Percentiles rank a stretch among this genome's conserved stretches.
Conservation (phyloP, 1,139 yeast species). For the Yamadazyma friedrichii region DNA sequence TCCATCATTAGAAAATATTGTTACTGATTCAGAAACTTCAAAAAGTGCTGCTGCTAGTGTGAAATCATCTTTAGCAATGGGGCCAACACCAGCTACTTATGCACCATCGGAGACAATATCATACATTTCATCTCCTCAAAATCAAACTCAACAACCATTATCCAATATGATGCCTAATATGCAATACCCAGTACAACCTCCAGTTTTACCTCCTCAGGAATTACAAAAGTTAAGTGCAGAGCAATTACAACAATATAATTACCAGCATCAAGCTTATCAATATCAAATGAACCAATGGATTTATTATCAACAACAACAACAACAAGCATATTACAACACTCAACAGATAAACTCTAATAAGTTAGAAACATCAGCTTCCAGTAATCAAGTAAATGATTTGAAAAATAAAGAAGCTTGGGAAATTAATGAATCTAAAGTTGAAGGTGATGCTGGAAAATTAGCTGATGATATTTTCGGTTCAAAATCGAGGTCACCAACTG, state of each 20-base stretch:
- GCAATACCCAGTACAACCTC: constrained; percentile 19
- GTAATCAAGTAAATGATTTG: constrained; percentile 15
- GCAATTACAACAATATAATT: constrained; percentile 23
- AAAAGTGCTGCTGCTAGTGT: constrained; percentile 6
- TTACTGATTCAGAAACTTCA: constrained; percentile 15
- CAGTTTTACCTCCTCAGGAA: constrained; percentile 17
- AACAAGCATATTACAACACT: constrained; percentile 3
- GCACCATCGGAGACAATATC: not conserved
- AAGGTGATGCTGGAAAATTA: constrained; percentile 34
- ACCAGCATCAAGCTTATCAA: constrained; percentile 23
- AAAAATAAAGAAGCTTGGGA: constrained; percentile 43
- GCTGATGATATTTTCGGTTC: constrained; percentile 41
- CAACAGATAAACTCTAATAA: not conserved
- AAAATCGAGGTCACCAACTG: constrained; percentile 15
- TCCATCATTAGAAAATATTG: constrained; percentile 41
- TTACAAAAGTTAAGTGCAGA: constrained; percentile 21
- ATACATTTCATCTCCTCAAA: not conserved
- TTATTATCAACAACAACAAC: constrained; percentile 10
- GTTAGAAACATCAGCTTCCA: constrained; percentile 1
- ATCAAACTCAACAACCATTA: not conserved
- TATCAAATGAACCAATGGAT: constrained; percentile 21
- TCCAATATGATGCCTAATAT: not conserved
- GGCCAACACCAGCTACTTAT: not conserved
- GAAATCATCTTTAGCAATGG: not conserved
- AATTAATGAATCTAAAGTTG: constrained; percentile 17